Evolutionary conservation across 371 early-diverging fungal genomes (phyloP), one percentile per base, ranked within the genome.

Genomic region (Sanchytrium tribonematis): DNA sequence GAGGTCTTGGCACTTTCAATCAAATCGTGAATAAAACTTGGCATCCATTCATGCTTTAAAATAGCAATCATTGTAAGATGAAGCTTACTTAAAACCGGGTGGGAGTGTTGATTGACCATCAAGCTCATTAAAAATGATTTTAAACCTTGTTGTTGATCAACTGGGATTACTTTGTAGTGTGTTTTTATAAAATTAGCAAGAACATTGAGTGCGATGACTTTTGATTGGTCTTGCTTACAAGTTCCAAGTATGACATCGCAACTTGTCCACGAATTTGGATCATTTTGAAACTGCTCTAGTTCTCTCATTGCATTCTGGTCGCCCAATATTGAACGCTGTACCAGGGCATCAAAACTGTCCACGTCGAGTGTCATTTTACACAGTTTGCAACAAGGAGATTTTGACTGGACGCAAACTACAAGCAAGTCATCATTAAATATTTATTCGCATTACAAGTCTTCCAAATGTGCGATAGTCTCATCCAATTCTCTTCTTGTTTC

Each of bases 1-100:
- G 87, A 92, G 2, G 88, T 84, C 74, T 88, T 85, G 76, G 92
- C 90, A 2, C 93, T 89, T n/a, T 78, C 77, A 27, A 99, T 90
- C 72, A 99, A 88, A 76, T 99, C 99, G 29, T 93, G 87, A 72
- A 99, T 97, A 76, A 99, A 98, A 27, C 83, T 83, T 1, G 99
- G 98, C 98, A 99, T 99, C 99, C 99, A 99, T 75, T 99, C 99
- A 78, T 97, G 95, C 78, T 99, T 99, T 71, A 98, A 79, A 67
- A 99, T 92, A 88, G 93, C 78, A 30, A 73, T 66, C 75, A 73
- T 66, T 76, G 48, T 71, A 30, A 68, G 66, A 70, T 76, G 77
- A 30, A 77, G 71, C 32, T 78, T 77, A n/a, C 73, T 72, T 28
- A 77, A 71, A 2, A 73, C 68, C 27, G 69, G 69, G 28, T 68